Evolutionary conservation across 352 stramenopile species (phyloP).

Genomic region (Elongisporangium prolatum): DNA sequence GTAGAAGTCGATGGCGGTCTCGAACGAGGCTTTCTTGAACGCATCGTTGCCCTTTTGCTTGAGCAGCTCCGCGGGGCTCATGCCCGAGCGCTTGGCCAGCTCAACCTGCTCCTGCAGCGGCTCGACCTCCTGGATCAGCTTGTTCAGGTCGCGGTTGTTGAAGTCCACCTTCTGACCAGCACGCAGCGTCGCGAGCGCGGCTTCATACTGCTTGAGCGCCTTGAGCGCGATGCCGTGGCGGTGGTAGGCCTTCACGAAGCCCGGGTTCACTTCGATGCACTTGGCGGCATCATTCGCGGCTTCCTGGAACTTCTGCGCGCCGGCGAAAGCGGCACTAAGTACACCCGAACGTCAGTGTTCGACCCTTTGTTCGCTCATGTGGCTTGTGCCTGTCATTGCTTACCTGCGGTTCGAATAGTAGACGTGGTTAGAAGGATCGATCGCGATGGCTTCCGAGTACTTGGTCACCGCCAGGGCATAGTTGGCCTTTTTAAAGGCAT

Average conservation of each 20-base stretch:
- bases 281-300: conserved; percentile 82
- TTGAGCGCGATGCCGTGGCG: conserved; percentile 92
- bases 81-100: conserved; percentile 53
- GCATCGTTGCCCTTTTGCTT: conserved; percentile 93
- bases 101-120: conserved; percentile 65
- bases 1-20: conserved; percentile 91
- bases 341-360: neutral
- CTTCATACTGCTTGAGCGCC: conserved; percentile 73
- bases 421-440: conserved; percentile 88
- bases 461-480: conserved; percentile 88
- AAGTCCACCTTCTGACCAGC: conserved; percentile 76
- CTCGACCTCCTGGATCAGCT: conserved; percentile 77
- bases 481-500: conserved; percentile 91
- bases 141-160: conserved; percentile 82
- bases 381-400: neutral
- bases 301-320: conserved; percentile 67
- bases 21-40: conserved; percentile 90
- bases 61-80: conserved; percentile 83
- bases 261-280: conserved; percentile 90
- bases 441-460: conserved; percentile 90
- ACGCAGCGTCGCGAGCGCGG: conserved; percentile 71
- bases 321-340: conserved; percentile 61
- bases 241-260: conserved; percentile 96
- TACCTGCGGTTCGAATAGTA: conserved; percentile 94
- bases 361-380: neutral